Evolutionary conservation across 495 filamentous ascomycete species (phyloP), one percentile per base, ranked within the genome.

Genomic region (Corynascus novoguineensis): DNA sequence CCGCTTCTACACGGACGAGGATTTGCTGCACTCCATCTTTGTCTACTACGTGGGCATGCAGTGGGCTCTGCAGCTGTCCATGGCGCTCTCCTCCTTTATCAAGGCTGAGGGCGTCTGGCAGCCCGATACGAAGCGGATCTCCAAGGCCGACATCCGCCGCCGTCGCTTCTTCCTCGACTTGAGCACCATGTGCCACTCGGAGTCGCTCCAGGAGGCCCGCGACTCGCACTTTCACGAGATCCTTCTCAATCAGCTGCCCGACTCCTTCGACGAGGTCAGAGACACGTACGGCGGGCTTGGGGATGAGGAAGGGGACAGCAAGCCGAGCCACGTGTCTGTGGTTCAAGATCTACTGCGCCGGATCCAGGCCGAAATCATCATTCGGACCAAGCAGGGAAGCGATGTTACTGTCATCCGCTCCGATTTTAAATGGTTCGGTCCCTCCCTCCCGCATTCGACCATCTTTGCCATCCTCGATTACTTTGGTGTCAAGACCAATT

Each of bases 1-100:
- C 57, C 77, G 81, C 0, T 76, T 88, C n/a, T 81, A 75, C 65
- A 81, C 83, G 78, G 83, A 88, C 58, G 84, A 86, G 64, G 86
- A 88, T 58, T 65, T 87, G 22, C 70, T 87, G 9, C 81, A 87
- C 46, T 75, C 78, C 10, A 75, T 88, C 12, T 76, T 88, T 54
- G 65, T 87, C 19, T 80, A 87, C 46, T 84, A 83, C 49, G 73
- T 88, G 22, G 84, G 85, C 11, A 63, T 78, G 32, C 19, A 31
- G 11, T 69, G 64, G 64, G 57, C 61, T 10, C 17, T 47, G 2
- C 19, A 63, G 37, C 34, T 66, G 8, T 52, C 59, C 21, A 1
- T 14, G 21, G 8, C 25, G n/a, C 47, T 68, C 12, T 67, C 64
- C 22, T 78, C 72, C 75, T 74, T 79, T n/a, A 74, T 78, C n/a